These are phyloP conservation scores for Talaromyces wortmannii DNA, from an alignment of 495 filamentous ascomycete genomes.

Conservation along the genomic window DNA sequence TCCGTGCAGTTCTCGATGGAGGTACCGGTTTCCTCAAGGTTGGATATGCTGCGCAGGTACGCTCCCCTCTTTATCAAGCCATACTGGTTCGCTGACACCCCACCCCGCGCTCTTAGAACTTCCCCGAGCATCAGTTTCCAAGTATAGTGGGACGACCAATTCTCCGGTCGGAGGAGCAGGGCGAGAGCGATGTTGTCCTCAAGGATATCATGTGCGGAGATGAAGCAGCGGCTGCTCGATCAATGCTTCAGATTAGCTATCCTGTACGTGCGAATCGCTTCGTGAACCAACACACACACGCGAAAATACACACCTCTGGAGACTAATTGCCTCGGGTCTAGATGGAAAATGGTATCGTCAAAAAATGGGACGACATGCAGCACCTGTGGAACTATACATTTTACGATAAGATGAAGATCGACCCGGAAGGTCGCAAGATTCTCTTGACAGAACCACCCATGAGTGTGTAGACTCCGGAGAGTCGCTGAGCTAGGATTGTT, in stretches of 20 bases:
- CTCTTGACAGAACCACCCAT: slow-evolving; percentile 96
- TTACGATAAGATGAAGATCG: slow-evolving; percentile 89
- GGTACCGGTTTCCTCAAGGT: slow-evolving; percentile 99
- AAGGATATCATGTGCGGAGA: slow-evolving; percentile 99
- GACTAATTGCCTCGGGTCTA: slow-evolving; percentile 24
- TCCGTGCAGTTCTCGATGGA: slow-evolving; percentile 86
- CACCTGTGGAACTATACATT: slow-evolving; percentile 99
- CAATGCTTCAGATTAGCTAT: slow-evolving; percentile 96
- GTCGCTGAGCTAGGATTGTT: neutral
- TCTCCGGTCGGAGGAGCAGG: slow-evolving; percentile 86
- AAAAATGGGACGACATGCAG: slow-evolving; percentile 99
- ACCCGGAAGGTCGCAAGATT: slow-evolving; percentile 91
- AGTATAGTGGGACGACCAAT: slow-evolving; percentile 98
- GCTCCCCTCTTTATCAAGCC: slow-evolving; percentile 9
- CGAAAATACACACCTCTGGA: neutral
- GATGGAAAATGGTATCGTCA: slow-evolving; percentile 99
- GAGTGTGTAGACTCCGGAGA: slow-evolving; percentile 30
- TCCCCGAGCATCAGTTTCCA: slow-evolving; percentile 96
- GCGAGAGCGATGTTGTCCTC: slow-evolving; percentile 64
- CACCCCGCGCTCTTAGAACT: slow-evolving; percentile 56
- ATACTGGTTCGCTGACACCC: neutral
- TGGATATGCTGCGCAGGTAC: slow-evolving; percentile 86
- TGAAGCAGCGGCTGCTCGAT: slow-evolving; percentile 90
- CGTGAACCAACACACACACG: neutral
- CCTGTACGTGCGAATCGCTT: slow-evolving; percentile 50